Conservation (phyloP, 177 flowering plant genomes). For the Vitis hybrid region DNA sequence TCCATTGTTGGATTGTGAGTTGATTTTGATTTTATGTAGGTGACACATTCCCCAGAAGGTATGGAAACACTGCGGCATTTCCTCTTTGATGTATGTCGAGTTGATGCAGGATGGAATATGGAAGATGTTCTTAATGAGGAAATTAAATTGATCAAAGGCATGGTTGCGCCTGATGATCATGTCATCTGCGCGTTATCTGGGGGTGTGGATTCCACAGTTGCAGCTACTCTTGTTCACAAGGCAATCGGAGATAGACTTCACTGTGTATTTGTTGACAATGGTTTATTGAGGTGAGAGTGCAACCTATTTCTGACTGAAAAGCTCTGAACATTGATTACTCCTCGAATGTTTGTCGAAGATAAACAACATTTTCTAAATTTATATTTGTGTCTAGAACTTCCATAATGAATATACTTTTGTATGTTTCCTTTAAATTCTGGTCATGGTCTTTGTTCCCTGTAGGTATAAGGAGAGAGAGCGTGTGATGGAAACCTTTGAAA, state of each 20-base stretch:
- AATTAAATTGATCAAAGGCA: conserved; percentile 59
- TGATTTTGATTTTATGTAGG: conserved; percentile 42
- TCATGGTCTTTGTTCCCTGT: conserved; percentile 3
- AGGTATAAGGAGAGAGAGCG: conserved; percentile 90
- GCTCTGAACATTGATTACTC: too few species aligned
- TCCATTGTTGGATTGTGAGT: not conserved
- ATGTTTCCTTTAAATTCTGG: not conserved
- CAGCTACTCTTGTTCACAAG: conserved; percentile 92
- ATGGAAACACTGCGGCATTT: conserved; percentile 82
- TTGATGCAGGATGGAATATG: conserved; percentile 84
- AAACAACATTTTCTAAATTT: not conserved
- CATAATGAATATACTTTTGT: too few species aligned
- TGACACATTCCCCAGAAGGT: conserved; percentile 90
- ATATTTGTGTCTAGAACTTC: not conserved
- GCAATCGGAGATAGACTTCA: conserved; percentile 97
- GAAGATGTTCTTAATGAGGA: conserved; percentile 86
- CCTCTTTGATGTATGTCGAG: conserved; percentile 76
- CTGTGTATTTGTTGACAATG: conserved; percentile 97
- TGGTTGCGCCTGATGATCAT: conserved; percentile 77
- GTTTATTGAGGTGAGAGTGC: conserved; percentile 68
- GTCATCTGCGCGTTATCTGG: conserved; percentile 98
- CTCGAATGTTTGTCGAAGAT: too few species aligned
- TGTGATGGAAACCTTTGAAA: conserved; percentile 88
- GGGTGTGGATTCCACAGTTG: conserved; percentile 97
- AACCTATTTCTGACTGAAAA: not conserved